These are phyloP conservation scores for Anthoceros angustus DNA, from an alignment of 225 moss, liverwort and hornwort genomes.

Conservation along the genomic window DNA sequence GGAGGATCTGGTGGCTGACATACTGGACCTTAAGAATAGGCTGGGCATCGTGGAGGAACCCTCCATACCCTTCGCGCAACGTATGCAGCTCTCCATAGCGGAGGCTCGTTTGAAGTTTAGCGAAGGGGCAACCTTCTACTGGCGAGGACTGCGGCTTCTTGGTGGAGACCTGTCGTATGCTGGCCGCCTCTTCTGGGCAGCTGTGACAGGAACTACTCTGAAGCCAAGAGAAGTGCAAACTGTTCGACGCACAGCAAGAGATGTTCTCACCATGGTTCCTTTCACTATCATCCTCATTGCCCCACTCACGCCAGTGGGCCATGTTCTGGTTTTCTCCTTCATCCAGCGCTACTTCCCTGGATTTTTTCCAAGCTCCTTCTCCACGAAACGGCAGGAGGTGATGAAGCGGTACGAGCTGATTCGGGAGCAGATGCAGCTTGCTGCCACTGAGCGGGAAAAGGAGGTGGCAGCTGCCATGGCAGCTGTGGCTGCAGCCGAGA, in stretches of 20 bases:
- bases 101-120: constrained; percentile 19
- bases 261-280: constrained; percentile 35
- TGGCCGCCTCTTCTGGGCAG: constrained; percentile 27
- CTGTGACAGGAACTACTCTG: constrained; percentile 30
- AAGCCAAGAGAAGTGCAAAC: constrained; percentile 42
- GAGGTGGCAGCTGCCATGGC: constrained; percentile 35
- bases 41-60: constrained; percentile 39
- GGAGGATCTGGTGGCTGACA: constrained; percentile 32
- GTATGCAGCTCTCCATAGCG: constrained; percentile 17
- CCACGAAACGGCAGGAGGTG: constrained; percentile 34
- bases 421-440: constrained; percentile 28
- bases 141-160: constrained; percentile 32
- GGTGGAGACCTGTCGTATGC: constrained; percentile 35
- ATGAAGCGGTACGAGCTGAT: constrained; percentile 42
- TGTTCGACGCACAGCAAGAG: constrained; percentile 24
- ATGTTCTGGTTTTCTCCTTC: constrained; percentile 42
- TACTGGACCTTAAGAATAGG: constrained; percentile 33
- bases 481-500: constrained; percentile 30
- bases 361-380: constrained; percentile 40
- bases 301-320: constrained; percentile 33
- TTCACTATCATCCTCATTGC: constrained; percentile 40
- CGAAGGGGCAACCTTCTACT: constrained; percentile 36
- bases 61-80: constrained; percentile 24
- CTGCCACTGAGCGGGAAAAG: constrained; percentile 33
- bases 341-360: constrained; percentile 41